A percentile compares a stretch with the other conserved stretches of the same genome.
These are phyloP conservation scores for Botrytis hyacinthi DNA, from an alignment of 2,329 filamentous ascomycete species.

Conservation along the genomic window DNA sequence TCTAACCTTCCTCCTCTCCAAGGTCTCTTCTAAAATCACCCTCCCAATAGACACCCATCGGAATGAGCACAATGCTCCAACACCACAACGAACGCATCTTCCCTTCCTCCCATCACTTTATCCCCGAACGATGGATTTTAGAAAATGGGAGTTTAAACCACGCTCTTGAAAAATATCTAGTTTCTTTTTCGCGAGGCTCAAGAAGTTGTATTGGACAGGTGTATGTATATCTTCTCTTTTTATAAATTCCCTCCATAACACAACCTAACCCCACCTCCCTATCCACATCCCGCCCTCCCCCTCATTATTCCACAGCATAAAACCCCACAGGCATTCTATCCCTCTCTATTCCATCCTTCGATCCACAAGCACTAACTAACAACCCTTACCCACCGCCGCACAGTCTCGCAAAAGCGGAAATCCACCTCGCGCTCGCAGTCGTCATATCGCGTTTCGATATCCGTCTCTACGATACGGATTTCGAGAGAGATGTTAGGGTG, in stretches of 20 bases:
- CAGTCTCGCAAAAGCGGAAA: conserved; percentile 31
- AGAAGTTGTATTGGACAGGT: conserved; percentile 32
- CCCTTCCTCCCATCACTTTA: conserved; percentile 24
- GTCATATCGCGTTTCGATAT: conserved; percentile 26
- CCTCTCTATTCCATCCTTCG: not conserved
- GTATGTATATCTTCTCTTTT: not conserved
- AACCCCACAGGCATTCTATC: not conserved
- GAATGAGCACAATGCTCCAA: conserved; percentile 30
- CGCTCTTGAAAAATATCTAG: conserved; percentile 25
- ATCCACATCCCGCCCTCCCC: not conserved
- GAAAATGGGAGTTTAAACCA: conserved; percentile 31
- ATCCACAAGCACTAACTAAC: too few relatives aligned
- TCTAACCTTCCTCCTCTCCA: not conserved
- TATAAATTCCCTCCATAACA: not conserved
- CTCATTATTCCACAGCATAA: not conserved
- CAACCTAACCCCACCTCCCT: not conserved
- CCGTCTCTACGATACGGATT: conserved; percentile 25
- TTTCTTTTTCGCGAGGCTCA: conserved; percentile 28
- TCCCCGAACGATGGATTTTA: conserved; percentile 29
- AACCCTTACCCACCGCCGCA: rapidly evolving
- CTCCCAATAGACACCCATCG: conserved; percentile 25
- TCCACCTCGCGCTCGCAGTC: conserved; percentile 26
- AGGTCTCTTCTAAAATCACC: not conserved
- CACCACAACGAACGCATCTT: conserved; percentile 30
- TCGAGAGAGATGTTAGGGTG: conserved; percentile 24